phyloP scores from a whole-genome alignment of 208 protist species.

The Leishmania tarentolae region DNA sequence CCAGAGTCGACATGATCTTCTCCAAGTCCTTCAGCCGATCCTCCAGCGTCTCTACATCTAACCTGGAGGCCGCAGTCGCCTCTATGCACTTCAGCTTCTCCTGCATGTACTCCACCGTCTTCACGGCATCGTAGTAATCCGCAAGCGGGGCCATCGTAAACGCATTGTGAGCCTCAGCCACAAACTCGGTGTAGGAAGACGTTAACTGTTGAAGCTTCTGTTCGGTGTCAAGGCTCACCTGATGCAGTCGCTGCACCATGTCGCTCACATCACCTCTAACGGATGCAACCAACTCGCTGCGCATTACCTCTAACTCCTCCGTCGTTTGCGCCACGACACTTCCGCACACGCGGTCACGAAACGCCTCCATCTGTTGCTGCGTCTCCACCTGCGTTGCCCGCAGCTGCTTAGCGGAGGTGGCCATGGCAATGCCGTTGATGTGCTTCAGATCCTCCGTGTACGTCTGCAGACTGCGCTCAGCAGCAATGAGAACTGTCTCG shows the following conservation, averaged over 20 bases:
- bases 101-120: slow-evolving; percentile 31
- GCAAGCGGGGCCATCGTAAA: slow-evolving; percentile 28
- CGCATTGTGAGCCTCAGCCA: slow-evolving; percentile 40
- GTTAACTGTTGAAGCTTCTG: slow-evolving; percentile 41
- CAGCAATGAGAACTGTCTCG: slow-evolving; percentile 46
- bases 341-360: slow-evolving; percentile 45
- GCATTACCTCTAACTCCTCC: slow-evolving; percentile 57
- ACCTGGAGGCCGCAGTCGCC: slow-evolving; percentile 24
- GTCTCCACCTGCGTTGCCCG: slow-evolving; percentile 42
- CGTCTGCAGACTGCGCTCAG: slow-evolving; percentile 62
- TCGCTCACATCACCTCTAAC: slow-evolving; percentile 39
- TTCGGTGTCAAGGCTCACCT: slow-evolving; percentile 33
- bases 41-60: slow-evolving; percentile 32
- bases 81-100: slow-evolving; percentile 40
- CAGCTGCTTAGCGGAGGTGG: slow-evolving; percentile 66
- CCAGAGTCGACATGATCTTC: slow-evolving; percentile 13
- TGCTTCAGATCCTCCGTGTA: slow-evolving; percentile 64
- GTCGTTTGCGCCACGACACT: slow-evolving; percentile 43
- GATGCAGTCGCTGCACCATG: slow-evolving; percentile 49
- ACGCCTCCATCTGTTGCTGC: slow-evolving; percentile 50
- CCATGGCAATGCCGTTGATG: slow-evolving; percentile 65
- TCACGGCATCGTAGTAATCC: slow-evolving; percentile 32
- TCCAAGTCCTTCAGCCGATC: slow-evolving; percentile 32
- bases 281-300: slow-evolving; percentile 39
- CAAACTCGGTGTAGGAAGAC: slow-evolving; percentile 41